A percentile compares a stretch with the other conserved stretches of the same genome.
Conservation (phyloP, 495 filamentous ascomycete genomes). For the Neurospora africana region DNA sequence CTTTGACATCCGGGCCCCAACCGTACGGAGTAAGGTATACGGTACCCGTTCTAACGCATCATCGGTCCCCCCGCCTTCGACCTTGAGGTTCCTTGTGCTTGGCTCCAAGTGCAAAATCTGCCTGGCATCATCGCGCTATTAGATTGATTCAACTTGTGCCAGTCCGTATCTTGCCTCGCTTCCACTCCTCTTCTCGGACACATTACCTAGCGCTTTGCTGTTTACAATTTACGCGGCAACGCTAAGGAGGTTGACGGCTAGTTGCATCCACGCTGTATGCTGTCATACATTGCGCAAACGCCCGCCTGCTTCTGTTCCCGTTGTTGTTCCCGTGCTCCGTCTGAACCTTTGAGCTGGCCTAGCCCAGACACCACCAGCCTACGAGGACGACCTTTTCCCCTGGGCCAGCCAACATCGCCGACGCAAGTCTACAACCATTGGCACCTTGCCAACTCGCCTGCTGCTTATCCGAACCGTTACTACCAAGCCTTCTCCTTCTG, state of each 20-base stretch:
- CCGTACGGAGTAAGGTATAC: not conserved
- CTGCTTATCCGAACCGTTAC: not conserved
- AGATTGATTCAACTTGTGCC: not conserved
- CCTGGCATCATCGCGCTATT: not conserved
- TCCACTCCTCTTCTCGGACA: not conserved
- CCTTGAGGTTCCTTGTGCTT: not conserved
- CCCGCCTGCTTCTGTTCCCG: slow-evolving; percentile 3
- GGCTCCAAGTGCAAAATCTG: not conserved
- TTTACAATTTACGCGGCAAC: not conserved
- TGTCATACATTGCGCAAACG: slow-evolving; percentile 22
- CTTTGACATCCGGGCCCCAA: not conserved
- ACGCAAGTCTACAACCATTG: not conserved
- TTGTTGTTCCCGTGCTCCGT: not conserved
- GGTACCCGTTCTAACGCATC: not conserved
- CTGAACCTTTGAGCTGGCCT: not conserved
- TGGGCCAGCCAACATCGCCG: not conserved
- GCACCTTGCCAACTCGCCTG: not conserved
- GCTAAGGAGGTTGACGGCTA: slow-evolving; percentile 13
- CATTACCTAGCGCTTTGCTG: not conserved
- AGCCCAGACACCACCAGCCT: not conserved
- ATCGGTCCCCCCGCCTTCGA: not conserved
- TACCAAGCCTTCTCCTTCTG: not conserved
- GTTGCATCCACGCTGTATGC: slow-evolving; percentile 18
- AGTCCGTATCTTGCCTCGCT: not conserved
- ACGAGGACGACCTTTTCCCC: not conserved